A percentile compares a stretch with the other conserved stretches of the same genome.
These are phyloP conservation scores for Plasmodium knowlesi DNA, from an alignment of 169 alveolate genomes.

Conservation along the genomic window DNA sequence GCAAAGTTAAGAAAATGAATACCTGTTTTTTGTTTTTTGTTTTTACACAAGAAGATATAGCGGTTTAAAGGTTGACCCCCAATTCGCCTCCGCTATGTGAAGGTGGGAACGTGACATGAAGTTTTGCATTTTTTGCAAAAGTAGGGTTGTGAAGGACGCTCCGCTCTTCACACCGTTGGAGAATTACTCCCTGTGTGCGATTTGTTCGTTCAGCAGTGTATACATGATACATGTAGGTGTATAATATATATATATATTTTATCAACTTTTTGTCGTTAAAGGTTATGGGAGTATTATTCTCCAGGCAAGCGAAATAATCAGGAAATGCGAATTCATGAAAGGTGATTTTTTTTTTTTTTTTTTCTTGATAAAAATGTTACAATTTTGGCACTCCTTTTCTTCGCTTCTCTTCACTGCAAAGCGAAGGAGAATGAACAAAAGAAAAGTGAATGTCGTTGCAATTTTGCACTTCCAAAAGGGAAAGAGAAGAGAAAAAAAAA, in stretches of 20 bases:
- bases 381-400: background rate
- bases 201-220: background rate
- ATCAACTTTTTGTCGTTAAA: background rate
- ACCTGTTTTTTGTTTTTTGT: background rate
- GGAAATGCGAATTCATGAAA: background rate
- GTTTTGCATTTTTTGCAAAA: background rate
- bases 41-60: background rate
- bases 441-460: background rate
- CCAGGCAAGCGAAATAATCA: background rate
- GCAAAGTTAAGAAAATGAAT: too few species aligned
- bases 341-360: background rate
- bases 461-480: background rate
- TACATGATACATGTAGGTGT: background rate
- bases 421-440: background rate
- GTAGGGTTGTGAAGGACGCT: background rate
- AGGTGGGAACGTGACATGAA: background rate
- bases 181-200: background rate
- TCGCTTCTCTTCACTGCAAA: background rate
- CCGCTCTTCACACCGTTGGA: background rate
- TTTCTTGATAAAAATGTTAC: background rate
- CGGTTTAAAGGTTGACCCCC: background rate
- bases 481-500: background rate
- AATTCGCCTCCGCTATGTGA: background rate
- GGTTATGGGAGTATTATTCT: background rate
- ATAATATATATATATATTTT: background rate